Evolutionary conservation across 768 basidiomycete genomes (phyloP).

Genomic region (Tricholoma saponaceum): DNA sequence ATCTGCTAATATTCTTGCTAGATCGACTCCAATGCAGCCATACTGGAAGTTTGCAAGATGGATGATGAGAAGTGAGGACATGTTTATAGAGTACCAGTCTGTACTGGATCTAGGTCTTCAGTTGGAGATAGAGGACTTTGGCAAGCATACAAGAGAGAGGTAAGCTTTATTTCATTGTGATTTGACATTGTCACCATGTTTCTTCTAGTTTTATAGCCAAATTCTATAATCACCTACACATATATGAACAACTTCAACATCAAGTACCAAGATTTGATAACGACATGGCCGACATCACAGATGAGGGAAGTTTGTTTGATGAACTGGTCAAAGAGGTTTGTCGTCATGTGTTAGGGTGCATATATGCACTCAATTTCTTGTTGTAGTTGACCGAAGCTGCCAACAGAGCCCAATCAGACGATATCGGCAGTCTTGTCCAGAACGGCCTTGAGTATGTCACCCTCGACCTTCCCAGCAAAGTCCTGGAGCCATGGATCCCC

Average conservation of each 20-base stretch:
- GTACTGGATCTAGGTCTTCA: no score
- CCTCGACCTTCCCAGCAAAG: neutral
- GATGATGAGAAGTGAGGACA: neutral
- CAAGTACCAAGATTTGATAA: neutral
- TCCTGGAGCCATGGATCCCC: constrained; percentile 4
- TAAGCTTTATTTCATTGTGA: no score
- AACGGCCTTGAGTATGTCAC: constrained; percentile 3
- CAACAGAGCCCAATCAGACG: neutral
- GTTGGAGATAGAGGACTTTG: no score
- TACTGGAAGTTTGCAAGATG: neutral
- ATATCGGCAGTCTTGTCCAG: constrained; percentile 2
- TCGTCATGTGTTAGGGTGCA: neutral
- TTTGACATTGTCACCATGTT: no score
- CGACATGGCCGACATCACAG: neutral
- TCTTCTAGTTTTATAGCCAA: no score
- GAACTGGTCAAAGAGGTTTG: neutral
- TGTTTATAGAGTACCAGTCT: neutral
- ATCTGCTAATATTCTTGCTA: no score
- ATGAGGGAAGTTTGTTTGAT: neutral
- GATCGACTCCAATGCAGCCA: neutral
- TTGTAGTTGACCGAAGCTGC: constrained; percentile 2
- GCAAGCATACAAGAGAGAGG: no score
- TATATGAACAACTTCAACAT: no score
- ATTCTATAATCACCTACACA: no score
- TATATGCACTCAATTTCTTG: neutral